These are phyloP conservation scores for Apiotrichum veenhuisii DNA, from an alignment of 1,284 basidiomycete genomes.

Conservation along the genomic window DNA sequence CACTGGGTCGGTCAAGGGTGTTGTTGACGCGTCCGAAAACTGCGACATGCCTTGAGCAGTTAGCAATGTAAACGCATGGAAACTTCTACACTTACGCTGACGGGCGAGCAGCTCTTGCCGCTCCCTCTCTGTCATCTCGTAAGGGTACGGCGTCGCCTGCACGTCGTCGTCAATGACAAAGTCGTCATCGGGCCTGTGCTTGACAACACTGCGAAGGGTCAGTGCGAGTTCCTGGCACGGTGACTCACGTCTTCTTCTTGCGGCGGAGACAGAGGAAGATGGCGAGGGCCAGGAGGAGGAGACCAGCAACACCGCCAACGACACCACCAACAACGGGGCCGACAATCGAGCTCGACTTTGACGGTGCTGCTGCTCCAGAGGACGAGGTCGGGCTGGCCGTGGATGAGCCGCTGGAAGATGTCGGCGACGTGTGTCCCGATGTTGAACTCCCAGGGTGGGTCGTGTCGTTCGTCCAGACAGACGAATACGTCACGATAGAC, in stretches of 20 bases:
- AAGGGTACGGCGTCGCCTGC: neutral
- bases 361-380: neutral
- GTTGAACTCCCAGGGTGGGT: neutral
- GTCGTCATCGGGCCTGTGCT: neutral
- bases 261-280: neutral
- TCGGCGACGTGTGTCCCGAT: neutral
- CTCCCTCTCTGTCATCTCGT: neutral
- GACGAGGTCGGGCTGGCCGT: neutral
- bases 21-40: neutral
- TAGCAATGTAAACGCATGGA: no score
- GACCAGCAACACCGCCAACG: neutral
- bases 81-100: neutral
- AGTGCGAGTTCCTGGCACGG: neutral
- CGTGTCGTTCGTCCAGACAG: neutral
- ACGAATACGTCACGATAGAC: conserved; percentile 1
- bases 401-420: neutral
- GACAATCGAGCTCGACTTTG: neutral
- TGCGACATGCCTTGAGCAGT: neutral
- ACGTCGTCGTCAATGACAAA: conserved; percentile 6
- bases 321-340: conserved; percentile 1
- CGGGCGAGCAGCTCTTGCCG: neutral
- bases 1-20: neutral
- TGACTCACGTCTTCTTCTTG: neutral
- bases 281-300: neutral
- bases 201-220: neutral